These are phyloP conservation scores for Tetrahymena thermophila DNA, from an alignment of 73 alveolate species.

Conservation along the genomic window DNA sequence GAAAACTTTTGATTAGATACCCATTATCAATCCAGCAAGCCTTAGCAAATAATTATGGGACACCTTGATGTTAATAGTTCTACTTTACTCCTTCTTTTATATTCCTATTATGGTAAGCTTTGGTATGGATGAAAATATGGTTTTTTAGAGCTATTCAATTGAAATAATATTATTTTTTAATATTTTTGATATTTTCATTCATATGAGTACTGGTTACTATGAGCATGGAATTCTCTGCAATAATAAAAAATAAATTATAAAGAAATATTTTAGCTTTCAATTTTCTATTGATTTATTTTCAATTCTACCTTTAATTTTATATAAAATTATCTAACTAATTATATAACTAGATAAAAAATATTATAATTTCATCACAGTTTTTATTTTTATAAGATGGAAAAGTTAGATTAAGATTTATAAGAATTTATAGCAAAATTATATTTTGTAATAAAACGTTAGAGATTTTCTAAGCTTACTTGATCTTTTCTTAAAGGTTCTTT, in stretches of 20 bases:
- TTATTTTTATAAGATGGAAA: background rate
- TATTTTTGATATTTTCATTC: background rate
- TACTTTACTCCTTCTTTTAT: background rate
- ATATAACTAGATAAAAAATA: background rate
- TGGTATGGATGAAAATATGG: background rate
- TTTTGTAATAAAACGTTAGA: background rate
- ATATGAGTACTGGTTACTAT: conserved; percentile 15
- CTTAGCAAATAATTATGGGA: background rate
- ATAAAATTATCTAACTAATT: background rate
- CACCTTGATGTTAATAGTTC: background rate
- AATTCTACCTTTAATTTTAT: background rate
- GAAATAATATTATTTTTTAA: background rate
- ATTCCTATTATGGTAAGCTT: background rate
- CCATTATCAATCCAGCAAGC: background rate
- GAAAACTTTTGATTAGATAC: background rate
- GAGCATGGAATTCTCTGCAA: background rate
- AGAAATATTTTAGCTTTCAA: background rate
- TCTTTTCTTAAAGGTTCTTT: conserved; percentile 5
- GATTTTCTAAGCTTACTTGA: background rate
- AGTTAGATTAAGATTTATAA: background rate
- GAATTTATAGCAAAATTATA: background rate
- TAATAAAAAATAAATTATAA: background rate
- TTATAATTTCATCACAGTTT: background rate
- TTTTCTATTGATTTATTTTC: background rate
- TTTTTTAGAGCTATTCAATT: background rate